Evolutionary conservation across 2,329 filamentous ascomycete species (phyloP).

Genomic region (Niveomyces coronatus): DNA sequence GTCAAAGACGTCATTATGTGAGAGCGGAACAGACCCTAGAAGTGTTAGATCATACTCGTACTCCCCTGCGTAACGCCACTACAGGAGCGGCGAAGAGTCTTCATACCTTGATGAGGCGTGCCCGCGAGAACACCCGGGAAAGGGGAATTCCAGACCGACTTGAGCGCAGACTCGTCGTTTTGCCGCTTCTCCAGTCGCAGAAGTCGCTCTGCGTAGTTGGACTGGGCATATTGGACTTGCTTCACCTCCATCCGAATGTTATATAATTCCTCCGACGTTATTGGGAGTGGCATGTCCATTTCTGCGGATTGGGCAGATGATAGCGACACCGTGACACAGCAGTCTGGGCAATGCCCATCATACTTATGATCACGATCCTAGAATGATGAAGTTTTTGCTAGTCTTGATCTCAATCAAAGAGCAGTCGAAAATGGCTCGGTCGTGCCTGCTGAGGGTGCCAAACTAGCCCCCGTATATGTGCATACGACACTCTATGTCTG

Average conservation of each 20-base stretch:
- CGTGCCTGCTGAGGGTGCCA: no score
- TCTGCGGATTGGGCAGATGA: slow-evolving; percentile 21
- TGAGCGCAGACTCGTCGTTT: slow-evolving; percentile 57
- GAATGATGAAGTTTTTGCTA: no score
- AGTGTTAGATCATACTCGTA: slow-evolving; percentile 1
- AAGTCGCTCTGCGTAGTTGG: slow-evolving; percentile 51
- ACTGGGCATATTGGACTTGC: slow-evolving; percentile 54
- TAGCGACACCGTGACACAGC: background rate
- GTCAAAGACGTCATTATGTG: slow-evolving; percentile 76
- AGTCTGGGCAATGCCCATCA: slow-evolving; percentile 8
- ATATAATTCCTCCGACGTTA: slow-evolving; percentile 54
- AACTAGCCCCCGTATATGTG: no score
- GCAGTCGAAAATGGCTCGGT: no score
- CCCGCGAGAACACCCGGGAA: slow-evolving; percentile 79
- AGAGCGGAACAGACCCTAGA: slow-evolving; percentile 67
- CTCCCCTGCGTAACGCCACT: no score
- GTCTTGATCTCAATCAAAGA: no score
- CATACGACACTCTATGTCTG: no score
- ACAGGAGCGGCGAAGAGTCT: no score
- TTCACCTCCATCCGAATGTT: slow-evolving; percentile 62
- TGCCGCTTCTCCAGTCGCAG: slow-evolving; percentile 54
- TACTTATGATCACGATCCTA: no score
- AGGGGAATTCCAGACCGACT: slow-evolving; percentile 88
- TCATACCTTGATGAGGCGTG: slow-evolving; percentile 76
- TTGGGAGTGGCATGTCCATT: slow-evolving; percentile 54